A percentile compares a stretch with the other conserved stretches of the same genome.
These are phyloP conservation scores for Euphrasia confusa DNA, from an alignment of 257 asterid species.

Conservation along the genomic window DNA sequence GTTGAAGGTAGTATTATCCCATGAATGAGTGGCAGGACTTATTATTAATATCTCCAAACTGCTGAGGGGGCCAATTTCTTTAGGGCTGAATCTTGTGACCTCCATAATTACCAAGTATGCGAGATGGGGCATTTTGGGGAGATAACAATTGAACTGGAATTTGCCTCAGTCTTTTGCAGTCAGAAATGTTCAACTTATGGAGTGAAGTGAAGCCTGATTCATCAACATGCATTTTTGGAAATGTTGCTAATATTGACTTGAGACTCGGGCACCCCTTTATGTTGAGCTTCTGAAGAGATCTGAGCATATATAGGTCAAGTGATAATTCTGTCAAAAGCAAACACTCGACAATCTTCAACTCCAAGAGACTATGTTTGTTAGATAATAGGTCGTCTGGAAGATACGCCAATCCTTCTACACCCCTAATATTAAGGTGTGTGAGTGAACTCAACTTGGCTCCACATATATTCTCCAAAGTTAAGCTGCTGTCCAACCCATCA, in stretches of 20 bases:
- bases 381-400: neutral
- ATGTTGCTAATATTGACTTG: neutral
- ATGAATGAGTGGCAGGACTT: neutral
- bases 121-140: neutral
- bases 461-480: conserved; percentile 17
- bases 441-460: conserved; percentile 18
- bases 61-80: neutral
- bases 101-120: neutral
- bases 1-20: neutral
- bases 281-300: neutral
- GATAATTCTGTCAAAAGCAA: neutral
- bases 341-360: neutral
- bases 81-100: neutral
- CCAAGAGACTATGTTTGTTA: neutral
- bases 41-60: neutral
- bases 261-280: neutral
- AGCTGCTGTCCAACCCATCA: neutral
- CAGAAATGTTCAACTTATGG: neutral
- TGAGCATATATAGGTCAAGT: neutral
- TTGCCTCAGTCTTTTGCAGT: neutral
- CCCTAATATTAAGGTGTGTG: neutral
- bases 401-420: neutral
- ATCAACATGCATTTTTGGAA: too few relatives aligned
- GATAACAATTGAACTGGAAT: neutral
- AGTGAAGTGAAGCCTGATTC: neutral